Conservation (phyloP, 2,329 filamentous ascomycete genomes). For the Aspergillus sp. region DNA sequence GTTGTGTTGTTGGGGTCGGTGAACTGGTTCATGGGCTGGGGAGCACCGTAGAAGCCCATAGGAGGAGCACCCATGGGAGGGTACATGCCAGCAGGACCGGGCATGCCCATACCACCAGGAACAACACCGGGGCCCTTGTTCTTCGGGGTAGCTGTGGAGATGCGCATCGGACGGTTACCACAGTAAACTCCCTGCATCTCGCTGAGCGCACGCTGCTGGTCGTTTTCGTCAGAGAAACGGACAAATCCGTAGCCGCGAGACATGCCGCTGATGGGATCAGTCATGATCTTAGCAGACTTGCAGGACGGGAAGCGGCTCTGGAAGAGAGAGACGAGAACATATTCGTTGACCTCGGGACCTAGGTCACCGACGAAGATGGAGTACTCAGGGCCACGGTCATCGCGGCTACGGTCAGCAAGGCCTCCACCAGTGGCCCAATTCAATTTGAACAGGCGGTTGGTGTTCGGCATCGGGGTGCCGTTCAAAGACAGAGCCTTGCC, state of each 20-base stretch:
- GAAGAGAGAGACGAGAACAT: constrained; percentile 94
- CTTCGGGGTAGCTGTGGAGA: constrained; percentile 96
- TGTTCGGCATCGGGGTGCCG: constrained; percentile 87
- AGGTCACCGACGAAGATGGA: constrained; percentile 98
- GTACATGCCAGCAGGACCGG: constrained; percentile 63
- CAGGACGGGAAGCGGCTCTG: constrained; percentile 93
- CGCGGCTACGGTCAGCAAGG: constrained; percentile 82
- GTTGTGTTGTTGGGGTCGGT: constrained; percentile 99
- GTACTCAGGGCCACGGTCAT: constrained; percentile 94
- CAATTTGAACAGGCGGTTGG: constrained; percentile 91
- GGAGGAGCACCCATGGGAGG: constrained; percentile 66
- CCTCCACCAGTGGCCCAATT: constrained; percentile 99
- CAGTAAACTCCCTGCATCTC: constrained; percentile 99
- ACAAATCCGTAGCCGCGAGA: constrained; percentile 98
- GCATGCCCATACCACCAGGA: constrained; percentile 53
- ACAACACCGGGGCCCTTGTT: constrained; percentile 65
- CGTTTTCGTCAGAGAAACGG: constrained; percentile 90
- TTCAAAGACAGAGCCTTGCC: constrained; percentile 89
- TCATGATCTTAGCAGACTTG: constrained; percentile 99
- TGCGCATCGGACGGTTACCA: constrained; percentile 97
- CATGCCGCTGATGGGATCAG: constrained; percentile 95
- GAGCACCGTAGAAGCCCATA: constrained; percentile 64
- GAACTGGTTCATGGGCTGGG: constrained; percentile 97
- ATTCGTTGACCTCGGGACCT: constrained; percentile 97
- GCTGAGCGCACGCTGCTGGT: constrained; percentile 90